Conservation (phyloP, 31 red algal species). For the Bonnemaisonia californica region DNA sequence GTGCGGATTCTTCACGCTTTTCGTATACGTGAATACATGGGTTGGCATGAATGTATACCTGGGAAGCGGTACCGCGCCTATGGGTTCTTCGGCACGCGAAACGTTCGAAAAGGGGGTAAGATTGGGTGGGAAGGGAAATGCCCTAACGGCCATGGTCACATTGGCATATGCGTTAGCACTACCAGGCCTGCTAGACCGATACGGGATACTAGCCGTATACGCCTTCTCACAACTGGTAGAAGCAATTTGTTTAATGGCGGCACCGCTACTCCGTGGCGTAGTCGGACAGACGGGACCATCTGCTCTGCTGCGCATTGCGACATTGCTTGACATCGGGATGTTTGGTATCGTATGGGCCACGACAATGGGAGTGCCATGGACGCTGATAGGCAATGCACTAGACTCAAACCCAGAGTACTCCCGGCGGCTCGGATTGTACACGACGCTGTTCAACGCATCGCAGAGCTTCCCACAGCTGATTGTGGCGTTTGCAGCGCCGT, state of each 20-base stretch:
- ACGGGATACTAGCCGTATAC: conserved; percentile 62
- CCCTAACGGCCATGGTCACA: conserved; percentile 69
- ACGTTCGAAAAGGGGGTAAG: conserved; percentile 80
- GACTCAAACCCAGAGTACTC: conserved; percentile 58
- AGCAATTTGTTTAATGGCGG: conserved; percentile 51
- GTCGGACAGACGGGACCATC: conserved; percentile 52
- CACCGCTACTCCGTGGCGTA: conserved; percentile 54
- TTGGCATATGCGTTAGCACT: conserved; percentile 69
- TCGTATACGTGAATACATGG: conserved; percentile 91
- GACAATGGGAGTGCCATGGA: conserved; percentile 90
- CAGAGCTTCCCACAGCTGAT: conserved; percentile 81
- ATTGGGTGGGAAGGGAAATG: conserved; percentile 79
- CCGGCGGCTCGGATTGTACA: conserved; percentile 65
- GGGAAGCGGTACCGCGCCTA: conserved; percentile 51
- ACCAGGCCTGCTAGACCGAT: conserved; percentile 50
- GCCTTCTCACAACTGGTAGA: conserved; percentile 81
- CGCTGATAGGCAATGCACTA: conserved; percentile 71
- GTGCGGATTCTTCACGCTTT: conserved; percentile 89
- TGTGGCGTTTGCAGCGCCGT: conserved; percentile 68
- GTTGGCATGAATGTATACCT: conserved; percentile 75
- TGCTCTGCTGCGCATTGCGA: conserved; percentile 35
- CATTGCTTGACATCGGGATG: conserved; percentile 46
- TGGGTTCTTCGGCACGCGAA: conserved; percentile 30
- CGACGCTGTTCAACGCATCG: conserved; percentile 82
- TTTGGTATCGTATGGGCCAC: conserved; percentile 90